Conservation (phyloP, 2,329 filamentous ascomycete species). For the Diplodia intermedia region DNA sequence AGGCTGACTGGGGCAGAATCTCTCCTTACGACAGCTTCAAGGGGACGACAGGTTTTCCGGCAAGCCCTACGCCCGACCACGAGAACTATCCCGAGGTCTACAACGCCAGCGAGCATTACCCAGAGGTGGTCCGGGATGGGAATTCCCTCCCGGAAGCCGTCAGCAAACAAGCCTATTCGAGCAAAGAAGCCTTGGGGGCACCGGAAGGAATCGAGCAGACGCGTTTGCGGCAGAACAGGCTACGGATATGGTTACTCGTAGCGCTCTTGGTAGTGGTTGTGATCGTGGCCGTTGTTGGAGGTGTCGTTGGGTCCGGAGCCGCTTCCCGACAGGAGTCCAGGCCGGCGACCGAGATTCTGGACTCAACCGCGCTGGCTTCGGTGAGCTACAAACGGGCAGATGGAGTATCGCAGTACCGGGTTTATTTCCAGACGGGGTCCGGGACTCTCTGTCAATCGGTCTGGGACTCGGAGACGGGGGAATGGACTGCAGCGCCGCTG, state of each 20-base stretch:
- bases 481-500: conserved; percentile 8
- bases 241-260: conserved; percentile 4
- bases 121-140: neutral
- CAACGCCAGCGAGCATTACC: neutral
- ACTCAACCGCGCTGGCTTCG: conserved; percentile 11
- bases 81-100: conserved; percentile 13
- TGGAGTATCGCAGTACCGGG: conserved; percentile 10
- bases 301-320: neutral
- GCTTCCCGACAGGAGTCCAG: neutral
- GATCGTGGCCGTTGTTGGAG: conserved; percentile 3
- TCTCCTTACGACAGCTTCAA: neutral
- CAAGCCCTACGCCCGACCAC: neutral
- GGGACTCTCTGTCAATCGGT: conserved; percentile 10
- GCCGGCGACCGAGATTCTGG: neutral
- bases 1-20: neutral
- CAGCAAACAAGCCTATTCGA: neutral
- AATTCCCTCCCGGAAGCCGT: conserved; percentile 5
- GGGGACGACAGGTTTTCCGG: too few species aligned
- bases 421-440: conserved; percentile 5
- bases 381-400: conserved; percentile 26
- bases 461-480: conserved; percentile 7
- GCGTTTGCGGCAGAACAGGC: neutral
- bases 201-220: neutral
- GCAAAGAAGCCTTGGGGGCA: neutral
- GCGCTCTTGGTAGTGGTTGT: neutral